Evolutionary conservation across 257 asterid genomes (phyloP), one percentile per base, ranked within the genome.

Genomic region (Salvia hispanica): DNA sequence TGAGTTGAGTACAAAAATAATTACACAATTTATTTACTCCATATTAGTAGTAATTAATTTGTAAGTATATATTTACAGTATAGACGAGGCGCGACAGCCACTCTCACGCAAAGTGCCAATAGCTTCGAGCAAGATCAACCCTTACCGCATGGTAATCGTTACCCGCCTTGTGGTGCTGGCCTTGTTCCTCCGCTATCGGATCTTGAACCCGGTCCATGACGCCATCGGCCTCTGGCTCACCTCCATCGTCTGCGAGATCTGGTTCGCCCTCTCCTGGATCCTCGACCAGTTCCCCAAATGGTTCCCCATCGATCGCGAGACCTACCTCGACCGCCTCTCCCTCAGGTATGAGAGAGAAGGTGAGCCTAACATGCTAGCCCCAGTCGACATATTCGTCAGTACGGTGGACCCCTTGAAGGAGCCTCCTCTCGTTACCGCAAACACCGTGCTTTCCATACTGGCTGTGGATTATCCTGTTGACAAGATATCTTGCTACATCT

Each of bases 281-380:
- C 96, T 92, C 9, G 98, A 92, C 86, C 98, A 92, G 87, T 90
- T 92, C 80, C 98, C 98, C 28, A 92, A 92, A 69, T 92, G 98
- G 98, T 88, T 74, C 75, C 98, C 97, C 55, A 88, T 92, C 60
- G 90, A 85, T 51, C 89, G 98, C 3, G 96, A 92, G 86, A 92
- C 98, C 46, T 92, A 90, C 71, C 95, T 90, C 1, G 98, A 92
- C 72, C 96, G 97, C 75, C 98, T 90, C 69, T 90, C 97, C 76
- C 86, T 86, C 75, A 85, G 98, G 83, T 92, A 86, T 36, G 98
- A 92, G 81, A 92, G 84, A 66, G 95, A 92, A 77, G 97, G 95
- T 3, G 98, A 92, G 78, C 97, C 95, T 1, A 90, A 86, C 71
- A 78, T 90, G 98, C 84, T 92, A 52, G 80, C 89, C 31, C 94